These are phyloP conservation scores for Pestalotiopsis sp. DNA, from an alignment of 2,329 filamentous ascomycete genomes.

Conservation along the genomic window DNA sequence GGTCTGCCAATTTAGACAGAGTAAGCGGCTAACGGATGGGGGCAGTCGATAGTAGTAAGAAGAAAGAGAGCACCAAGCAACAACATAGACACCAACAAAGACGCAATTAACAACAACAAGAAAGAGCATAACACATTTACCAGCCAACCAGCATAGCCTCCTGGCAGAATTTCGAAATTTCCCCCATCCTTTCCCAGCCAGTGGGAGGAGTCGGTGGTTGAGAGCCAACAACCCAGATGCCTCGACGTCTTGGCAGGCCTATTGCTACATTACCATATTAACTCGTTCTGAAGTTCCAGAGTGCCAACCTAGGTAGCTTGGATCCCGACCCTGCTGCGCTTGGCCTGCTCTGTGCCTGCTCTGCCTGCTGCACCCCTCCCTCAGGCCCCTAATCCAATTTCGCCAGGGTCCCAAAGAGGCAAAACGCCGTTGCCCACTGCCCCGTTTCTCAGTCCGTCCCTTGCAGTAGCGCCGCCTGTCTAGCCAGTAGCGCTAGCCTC, in stretches of 20 bases:
- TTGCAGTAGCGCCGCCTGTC: slow-evolving; percentile 11
- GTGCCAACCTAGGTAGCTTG: not conserved
- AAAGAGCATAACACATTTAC: not conserved
- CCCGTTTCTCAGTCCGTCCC: slow-evolving; percentile 2
- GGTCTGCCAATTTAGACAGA: not conserved
- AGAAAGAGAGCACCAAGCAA: not conserved
- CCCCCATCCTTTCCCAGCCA: not conserved
- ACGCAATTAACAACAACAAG: not conserved
- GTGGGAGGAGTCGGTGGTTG: not conserved
- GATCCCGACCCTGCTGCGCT: not conserved
- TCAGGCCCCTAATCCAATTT: slow-evolving; percentile 1
- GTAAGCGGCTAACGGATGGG: not conserved
- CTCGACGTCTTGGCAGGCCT: not conserved
- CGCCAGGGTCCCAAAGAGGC: not conserved
- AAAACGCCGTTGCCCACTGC: slow-evolving; percentile 3
- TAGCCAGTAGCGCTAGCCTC: not conserved
- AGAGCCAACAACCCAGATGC: not conserved
- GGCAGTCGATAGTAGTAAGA: not conserved
- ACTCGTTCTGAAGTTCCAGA: not conserved
- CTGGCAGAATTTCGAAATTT: not conserved
- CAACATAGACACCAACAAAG: too few species aligned
- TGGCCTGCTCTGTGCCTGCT: not conserved
- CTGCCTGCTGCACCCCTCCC: not conserved
- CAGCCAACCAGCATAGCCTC: not conserved
- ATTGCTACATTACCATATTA: not conserved